A percentile compares a stretch with the other conserved stretches of the same genome.
Conservation (phyloP, 148 eudicot genomes). For the Limonium bicolor region DNA sequence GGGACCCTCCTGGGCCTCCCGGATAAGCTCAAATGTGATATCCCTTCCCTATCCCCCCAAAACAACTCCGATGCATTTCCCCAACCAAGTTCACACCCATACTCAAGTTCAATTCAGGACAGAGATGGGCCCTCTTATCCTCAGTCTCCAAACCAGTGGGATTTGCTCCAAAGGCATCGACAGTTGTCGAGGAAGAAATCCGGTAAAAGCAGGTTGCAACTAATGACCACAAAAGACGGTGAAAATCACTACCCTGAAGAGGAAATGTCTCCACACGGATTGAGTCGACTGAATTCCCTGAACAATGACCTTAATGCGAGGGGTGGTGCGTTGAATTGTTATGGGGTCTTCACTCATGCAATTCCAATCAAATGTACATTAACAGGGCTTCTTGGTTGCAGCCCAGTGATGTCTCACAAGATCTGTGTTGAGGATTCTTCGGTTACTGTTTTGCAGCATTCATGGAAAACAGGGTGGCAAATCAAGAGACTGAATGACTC, state of each 20-base stretch:
- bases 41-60: slow-evolving; percentile 56
- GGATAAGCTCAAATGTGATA: slow-evolving; percentile 53
- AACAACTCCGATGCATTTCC: slow-evolving; percentile 35
- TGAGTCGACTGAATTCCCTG: slow-evolving; percentile 17
- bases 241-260: slow-evolving; percentile 55
- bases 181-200: slow-evolving; percentile 62
- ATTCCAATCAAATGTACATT: slow-evolving; percentile 75
- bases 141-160: slow-evolving; percentile 34
- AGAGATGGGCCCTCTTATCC: slow-evolving; percentile 40
- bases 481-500: slow-evolving; percentile 91
- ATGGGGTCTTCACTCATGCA: slow-evolving; percentile 81
- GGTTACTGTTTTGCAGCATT: slow-evolving; percentile 73
- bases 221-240: slow-evolving; percentile 66
- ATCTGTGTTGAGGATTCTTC: slow-evolving; percentile 92
- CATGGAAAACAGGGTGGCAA: slow-evolving; percentile 91
- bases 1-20: slow-evolving; percentile 50
- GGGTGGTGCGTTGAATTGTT: slow-evolving; percentile 23
- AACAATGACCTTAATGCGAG: slow-evolving; percentile 23
- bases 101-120: slow-evolving; percentile 23
- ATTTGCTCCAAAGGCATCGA: slow-evolving; percentile 54
- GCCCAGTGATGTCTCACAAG: slow-evolving; percentile 59
- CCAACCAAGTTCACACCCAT: slow-evolving; percentile 23
- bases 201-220: slow-evolving; percentile 91
- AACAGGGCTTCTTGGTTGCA: slow-evolving; percentile 81
- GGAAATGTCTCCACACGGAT: slow-evolving; percentile 69